Conservation (phyloP, 2,329 filamentous ascomycete genomes). For the Colletotrichum echinochloae region DNA sequence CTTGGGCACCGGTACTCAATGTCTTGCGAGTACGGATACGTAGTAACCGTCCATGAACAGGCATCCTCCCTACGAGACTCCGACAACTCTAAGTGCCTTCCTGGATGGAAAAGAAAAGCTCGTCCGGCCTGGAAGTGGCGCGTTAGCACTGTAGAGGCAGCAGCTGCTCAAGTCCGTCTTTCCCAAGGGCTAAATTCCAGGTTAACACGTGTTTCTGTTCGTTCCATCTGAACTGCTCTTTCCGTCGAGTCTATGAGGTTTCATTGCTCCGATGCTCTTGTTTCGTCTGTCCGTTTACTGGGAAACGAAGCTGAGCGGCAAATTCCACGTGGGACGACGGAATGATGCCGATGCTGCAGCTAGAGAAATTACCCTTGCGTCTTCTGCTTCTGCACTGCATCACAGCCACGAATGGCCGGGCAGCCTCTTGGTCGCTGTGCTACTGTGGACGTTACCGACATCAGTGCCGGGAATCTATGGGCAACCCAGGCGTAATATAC, state of each 20-base stretch:
- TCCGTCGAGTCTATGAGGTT: constrained; percentile 2
- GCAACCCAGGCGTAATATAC: neutral
- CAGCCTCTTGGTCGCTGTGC: neutral
- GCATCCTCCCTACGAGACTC: constrained; percentile 20
- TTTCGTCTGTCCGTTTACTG: neutral
- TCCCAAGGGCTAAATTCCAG: constrained; percentile 1
- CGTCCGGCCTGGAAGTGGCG: neutral
- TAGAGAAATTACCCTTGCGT: neutral
- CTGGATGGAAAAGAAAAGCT: neutral
- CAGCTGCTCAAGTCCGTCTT: neutral
- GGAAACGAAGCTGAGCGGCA: constrained; percentile 6
- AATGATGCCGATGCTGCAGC: neutral
- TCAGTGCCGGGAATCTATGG: constrained; percentile 7
- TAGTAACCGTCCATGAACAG: constrained; percentile 1
- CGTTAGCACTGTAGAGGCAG: neutral
- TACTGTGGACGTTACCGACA: neutral
- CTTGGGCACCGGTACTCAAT: neutral
- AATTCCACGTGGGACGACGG: constrained; percentile 15
- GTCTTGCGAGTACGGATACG: constrained; percentile 33
- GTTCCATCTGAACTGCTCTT: constrained; percentile 33
- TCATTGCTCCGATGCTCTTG: constrained; percentile 18
- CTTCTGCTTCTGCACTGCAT: neutral
- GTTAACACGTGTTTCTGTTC: constrained; percentile 22
- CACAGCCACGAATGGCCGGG: neutral
- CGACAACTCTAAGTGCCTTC: constrained; percentile 3